Conservation (phyloP, 768 basidiomycete genomes). For the Termitomyces sp. region DNA sequence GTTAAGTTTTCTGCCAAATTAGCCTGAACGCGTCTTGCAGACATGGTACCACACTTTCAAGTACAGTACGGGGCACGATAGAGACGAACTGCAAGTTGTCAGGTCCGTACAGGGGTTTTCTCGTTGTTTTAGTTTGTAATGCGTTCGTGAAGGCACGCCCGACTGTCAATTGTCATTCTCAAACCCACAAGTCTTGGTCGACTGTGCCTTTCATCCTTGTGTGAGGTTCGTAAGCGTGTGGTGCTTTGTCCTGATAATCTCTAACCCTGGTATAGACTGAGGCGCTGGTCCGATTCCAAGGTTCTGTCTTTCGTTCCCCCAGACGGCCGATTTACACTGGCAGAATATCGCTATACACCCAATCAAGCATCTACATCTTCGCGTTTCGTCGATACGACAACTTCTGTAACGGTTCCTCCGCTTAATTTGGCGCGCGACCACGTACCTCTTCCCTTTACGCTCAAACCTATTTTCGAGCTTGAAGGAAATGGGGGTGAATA, state of each 20-base stretch:
- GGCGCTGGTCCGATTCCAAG: conserved; percentile 74
- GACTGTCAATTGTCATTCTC: conserved; percentile 76
- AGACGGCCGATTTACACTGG: conserved; percentile 81
- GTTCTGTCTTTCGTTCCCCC: conserved; percentile 89
- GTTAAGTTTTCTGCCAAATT: background rate
- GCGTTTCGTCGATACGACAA: conserved; percentile 18
- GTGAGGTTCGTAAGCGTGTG: conserved; percentile 53
- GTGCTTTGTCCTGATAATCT: background rate
- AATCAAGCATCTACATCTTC: conserved; percentile 28
- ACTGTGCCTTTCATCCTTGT: conserved; percentile 90
- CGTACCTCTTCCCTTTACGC: conserved; percentile 45
- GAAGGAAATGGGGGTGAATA: conserved; percentile 37
- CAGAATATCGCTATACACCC: conserved; percentile 73
- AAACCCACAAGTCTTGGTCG: conserved; percentile 66
- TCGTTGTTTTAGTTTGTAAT: background rate
- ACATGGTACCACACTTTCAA: conserved; percentile 61
- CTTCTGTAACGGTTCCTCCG: conserved; percentile 15
- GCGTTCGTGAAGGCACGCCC: conserved; percentile 62
- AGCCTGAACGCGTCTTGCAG: conserved; percentile 29
- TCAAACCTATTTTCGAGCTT: conserved; percentile 45
- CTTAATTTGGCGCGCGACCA: conserved; percentile 30
- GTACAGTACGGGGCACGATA: conserved; percentile 72
- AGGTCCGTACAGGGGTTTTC: conserved; percentile 33
- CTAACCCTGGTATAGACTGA: conserved; percentile 44
- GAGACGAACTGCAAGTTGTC: conserved; percentile 74